These are phyloP conservation scores for Vitis rupestris DNA, from an alignment of 164 flowering plant genomes.

Conservation along the genomic window DNA sequence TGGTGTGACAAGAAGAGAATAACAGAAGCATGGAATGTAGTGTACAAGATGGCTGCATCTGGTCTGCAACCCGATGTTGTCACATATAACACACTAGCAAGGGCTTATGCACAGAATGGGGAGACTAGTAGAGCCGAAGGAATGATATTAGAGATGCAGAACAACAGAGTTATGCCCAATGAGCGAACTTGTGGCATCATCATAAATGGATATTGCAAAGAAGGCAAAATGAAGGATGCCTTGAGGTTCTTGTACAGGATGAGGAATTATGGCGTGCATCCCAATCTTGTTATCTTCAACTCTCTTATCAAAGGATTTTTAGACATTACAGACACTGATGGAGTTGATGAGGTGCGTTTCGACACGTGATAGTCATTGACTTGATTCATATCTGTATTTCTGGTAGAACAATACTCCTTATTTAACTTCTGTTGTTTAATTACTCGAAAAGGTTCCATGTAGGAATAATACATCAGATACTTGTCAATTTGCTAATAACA, in stretches of 20 bases:
- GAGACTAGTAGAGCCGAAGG: conserved; percentile 63
- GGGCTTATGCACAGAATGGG: conserved; percentile 68
- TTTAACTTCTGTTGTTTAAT: too few relatives aligned
- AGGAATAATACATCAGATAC: not conserved
- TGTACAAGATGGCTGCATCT: conserved; percentile 59
- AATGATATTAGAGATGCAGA: conserved; percentile 63
- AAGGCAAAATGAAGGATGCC: conserved; percentile 42
- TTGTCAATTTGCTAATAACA: not conserved
- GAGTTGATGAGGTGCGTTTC: conserved; percentile 44
- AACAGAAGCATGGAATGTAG: conserved; percentile 72
- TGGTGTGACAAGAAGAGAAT: conserved; percentile 80
- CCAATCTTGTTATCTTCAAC: conserved; percentile 81
- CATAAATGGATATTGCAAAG: conserved; percentile 56
- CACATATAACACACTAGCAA: conserved; percentile 80
- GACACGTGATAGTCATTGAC: not conserved
- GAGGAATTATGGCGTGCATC: conserved; percentile 63
- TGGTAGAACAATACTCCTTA: not conserved
- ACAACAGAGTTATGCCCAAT: conserved; percentile 58
- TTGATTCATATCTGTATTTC: not conserved
- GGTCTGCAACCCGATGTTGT: conserved; percentile 85
- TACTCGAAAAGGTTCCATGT: not conserved
- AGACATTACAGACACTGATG: conserved; percentile 49
- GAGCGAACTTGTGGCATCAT: conserved; percentile 82
- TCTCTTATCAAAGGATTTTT: conserved; percentile 80
- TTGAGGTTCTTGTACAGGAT: conserved; percentile 42